These are phyloP conservation scores for Vaccinium corymbosum DNA, from an alignment of 148 eudicot species.

Conservation along the genomic window DNA sequence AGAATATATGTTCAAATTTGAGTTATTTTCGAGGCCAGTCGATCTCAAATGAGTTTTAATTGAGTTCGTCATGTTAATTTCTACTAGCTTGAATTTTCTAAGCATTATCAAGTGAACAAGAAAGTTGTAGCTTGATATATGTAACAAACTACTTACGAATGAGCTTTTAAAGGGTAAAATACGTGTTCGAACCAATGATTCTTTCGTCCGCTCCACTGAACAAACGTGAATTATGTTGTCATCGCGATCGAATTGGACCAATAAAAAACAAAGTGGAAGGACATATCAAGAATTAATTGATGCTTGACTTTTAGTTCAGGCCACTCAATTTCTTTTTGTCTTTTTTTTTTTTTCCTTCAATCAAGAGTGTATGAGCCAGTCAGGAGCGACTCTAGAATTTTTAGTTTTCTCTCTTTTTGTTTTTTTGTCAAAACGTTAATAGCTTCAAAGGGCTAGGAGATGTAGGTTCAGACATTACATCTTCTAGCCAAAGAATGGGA, in stretches of 20 bases:
- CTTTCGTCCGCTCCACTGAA: not conserved
- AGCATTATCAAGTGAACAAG: not conserved
- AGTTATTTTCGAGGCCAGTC: not conserved
- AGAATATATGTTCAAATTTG: not conserved
- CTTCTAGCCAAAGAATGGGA: too few species aligned
- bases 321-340: not conserved
- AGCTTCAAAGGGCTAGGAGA: too few species aligned
- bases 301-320: not conserved
- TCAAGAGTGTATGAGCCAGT: too few species aligned
- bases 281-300: not conserved
- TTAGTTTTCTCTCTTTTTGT: too few species aligned
- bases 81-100: not conserved
- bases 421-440: too few species aligned
- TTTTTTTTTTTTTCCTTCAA: too few species aligned
- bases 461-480: too few species aligned
- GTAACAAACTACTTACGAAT: not conserved
- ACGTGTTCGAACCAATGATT: too few species aligned
- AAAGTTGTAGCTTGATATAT: not conserved
- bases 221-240: not conserved
- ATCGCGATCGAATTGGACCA: not conserved
- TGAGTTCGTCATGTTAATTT: not conserved
- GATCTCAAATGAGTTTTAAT: not conserved
- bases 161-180: too few species aligned
- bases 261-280: not conserved
- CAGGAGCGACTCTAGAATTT: too few species aligned